These are phyloP conservation scores for Verticillium klebahnii DNA, from an alignment of 2,329 filamentous ascomycete species.

Conservation along the genomic window DNA sequence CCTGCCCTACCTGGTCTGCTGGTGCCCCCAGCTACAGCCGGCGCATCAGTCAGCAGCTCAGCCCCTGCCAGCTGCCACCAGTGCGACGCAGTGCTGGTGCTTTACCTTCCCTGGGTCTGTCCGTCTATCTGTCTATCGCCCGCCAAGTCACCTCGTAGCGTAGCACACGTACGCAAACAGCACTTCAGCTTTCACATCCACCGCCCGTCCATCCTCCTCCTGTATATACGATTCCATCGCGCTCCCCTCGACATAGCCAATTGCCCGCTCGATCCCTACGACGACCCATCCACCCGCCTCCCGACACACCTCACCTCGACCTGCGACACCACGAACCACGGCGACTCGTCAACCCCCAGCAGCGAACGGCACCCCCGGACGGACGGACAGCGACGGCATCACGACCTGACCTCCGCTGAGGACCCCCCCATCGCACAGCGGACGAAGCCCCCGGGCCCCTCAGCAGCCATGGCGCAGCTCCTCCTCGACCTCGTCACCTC, in stretches of 20 bases:
- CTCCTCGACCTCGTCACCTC: slow-evolving; percentile 87
- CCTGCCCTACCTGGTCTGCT: neutral
- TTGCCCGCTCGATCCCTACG: neutral
- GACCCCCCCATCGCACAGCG: neutral
- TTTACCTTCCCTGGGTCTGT: too few relatives aligned
- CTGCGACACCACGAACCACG: neutral
- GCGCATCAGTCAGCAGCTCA: neutral
- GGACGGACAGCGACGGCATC: neutral
- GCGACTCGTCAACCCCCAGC: neutral
- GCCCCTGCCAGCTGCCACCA: neutral
- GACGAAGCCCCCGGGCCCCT: neutral
- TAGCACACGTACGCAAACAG: neutral
- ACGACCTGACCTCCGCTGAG: neutral
- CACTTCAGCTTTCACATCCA: neutral
- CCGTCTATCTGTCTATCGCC: too few relatives aligned
- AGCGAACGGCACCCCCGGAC: neutral
- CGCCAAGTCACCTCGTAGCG: neutral
- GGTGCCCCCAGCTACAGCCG: neutral
- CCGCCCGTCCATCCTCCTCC: neutral
- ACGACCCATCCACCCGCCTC: neutral
- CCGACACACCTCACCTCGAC: neutral
- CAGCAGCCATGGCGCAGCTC: slow-evolving; percentile 67
- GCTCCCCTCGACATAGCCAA: neutral
- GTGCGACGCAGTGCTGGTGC: neutral
- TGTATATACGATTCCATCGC: neutral